Evolutionary conservation across 129 eudicot genomes (phyloP), one percentile per base, ranked within the genome.

Genomic region (Flaveria brownii): DNA sequence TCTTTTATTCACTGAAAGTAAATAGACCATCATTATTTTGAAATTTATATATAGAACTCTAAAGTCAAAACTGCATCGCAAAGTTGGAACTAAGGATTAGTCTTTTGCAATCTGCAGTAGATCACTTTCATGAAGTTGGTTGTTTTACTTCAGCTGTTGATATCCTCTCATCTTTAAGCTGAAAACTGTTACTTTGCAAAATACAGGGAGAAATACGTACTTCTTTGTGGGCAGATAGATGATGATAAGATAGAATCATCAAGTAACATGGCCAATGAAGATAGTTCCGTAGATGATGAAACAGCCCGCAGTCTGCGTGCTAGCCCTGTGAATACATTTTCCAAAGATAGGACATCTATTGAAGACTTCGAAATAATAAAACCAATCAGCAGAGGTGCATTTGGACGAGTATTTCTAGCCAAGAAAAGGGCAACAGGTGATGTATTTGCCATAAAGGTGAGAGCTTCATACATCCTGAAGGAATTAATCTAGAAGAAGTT

Each of bases 361-460:
- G 97, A 95, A 83, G 99, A 95, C 88, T 95, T 95, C 85, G 99
- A 95, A 86, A 95, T 95, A 63, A 95, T 95, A 65, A 95, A 89
- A 82, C 99, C 99, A 79, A 91, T 95, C 65, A 95, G 99, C 80
- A 86, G 99, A 82, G 99, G 99, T 59, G 99, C 99, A 45, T 95
- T 86, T 89, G 99, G 99, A 68, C 87, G 99, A 60, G 99, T 95
- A 68, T 95, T 95, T 81, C 88, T 95, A 72, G 92, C 99, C 23
- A 89, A 89, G 84, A 95, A 95, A 87, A 84, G 96, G 78, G 90
- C 99, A 66, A 95, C 99, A 52, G 99, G 97, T 56, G 99, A 95
- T 76, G 89, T 87, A 68, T 95, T 95, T 91, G 99, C 99, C 76
- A 95, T 95, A 56, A 95, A 95, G 96, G 99, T 94, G 81, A 82